These are phyloP conservation scores for Kazachstania bromeliacearum DNA, from an alignment of 805 yeast species.

Conservation along the genomic window DNA sequence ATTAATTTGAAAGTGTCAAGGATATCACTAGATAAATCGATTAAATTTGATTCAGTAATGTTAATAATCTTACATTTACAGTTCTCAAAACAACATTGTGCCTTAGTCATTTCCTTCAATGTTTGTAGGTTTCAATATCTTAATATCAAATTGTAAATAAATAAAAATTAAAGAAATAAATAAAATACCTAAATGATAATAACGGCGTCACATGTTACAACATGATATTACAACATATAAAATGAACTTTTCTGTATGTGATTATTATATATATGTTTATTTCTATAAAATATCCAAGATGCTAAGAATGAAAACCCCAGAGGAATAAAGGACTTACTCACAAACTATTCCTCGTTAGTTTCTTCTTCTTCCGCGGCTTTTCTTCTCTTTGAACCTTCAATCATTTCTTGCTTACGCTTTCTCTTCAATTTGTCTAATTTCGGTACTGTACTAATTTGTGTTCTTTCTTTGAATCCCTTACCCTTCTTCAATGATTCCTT, in stretches of 20 bases:
- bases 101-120: constrained; percentile 9
- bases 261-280: too few species aligned
- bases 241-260: too few species aligned
- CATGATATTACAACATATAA: too few species aligned
- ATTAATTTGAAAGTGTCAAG: constrained; percentile 16
- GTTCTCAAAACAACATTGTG: constrained; percentile 20
- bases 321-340: too few species aligned
- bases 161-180: too few species aligned
- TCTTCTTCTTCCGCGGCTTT: constrained; percentile 22
- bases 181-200: too few species aligned
- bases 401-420: constrained; percentile 58
- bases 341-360: too few species aligned
- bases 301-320: too few species aligned
- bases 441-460: constrained; percentile 79
- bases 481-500: constrained; percentile 51
- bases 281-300: too few species aligned
- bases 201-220: too few species aligned
- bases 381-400: constrained; percentile 61
- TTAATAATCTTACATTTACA: constrained; percentile 18
- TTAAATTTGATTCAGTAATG: too few species aligned
- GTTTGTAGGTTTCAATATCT: constrained; percentile 2
- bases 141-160: background rate
- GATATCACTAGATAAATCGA: constrained; percentile 11
- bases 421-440: constrained; percentile 54
- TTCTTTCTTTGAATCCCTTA: constrained; percentile 42